Base-by-base conservation (phyloP, 202 grass and related monocot species). In the Zoysia matrella region DNA sequence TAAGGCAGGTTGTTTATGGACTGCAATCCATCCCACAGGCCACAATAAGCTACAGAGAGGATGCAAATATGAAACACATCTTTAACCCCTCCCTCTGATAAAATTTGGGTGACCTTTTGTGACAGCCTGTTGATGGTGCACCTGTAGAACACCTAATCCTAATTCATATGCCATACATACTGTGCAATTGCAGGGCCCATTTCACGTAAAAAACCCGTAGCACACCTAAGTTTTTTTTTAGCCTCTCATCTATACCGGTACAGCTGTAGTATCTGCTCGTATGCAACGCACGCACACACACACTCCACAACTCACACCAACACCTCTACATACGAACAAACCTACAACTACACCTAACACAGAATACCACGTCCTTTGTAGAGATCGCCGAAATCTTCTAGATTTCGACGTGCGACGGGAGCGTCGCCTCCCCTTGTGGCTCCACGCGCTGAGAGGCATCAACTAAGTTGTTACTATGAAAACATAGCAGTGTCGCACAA, bases 11-110 rank as follows among this genome's bases (percentile, higher is more conserved):
- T 60, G 5, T 60, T 13, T 5, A 60, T 52, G 61, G 18, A 36
- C 47, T 69, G 63, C 52, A 69, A 76, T 60, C 4, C 72, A 65
- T 42, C 53, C 47, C 50, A 75, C 1, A 67, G 41, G 30, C 15
- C 49, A 75, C 8, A 48, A 3, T 47, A 56, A 4, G 69, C 63
- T 54, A 8, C 6, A 53, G 53, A 8, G 13, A 30, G 43, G 12
- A 48, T 10, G 50, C 11, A 86, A 65, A 72, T 62, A 43, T 50
- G 36, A 7, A 68, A 14, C 45, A 11, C 36, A 75, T 30, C 11
- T 1, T 64, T 11, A 42, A 22, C 71, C 22, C 65, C 51, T 36
- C 30, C 30, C 10, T 30, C 40, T 58, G 7, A 69, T 2, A 61
- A 62, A 74, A 68, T 57, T 43, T 74, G 40, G 16, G 13, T 4